These are phyloP conservation scores for Erodium trifolium DNA, from an alignment of 441 rosid species.

Conservation along the genomic window DNA sequence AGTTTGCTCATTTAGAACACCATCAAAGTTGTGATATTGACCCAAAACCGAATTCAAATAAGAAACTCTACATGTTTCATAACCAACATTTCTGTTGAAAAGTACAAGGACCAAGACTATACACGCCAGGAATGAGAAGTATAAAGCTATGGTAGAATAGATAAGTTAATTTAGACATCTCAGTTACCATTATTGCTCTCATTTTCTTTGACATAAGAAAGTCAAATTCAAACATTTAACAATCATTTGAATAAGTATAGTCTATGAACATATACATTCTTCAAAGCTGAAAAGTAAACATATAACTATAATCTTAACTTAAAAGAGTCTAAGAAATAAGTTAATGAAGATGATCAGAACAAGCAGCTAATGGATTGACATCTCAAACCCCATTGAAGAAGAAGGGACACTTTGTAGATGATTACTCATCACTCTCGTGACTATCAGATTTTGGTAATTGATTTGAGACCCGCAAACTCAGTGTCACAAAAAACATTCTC, in stretches of 20 bases:
- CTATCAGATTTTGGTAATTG: not conserved
- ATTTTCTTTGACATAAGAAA: not conserved
- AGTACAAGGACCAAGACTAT: not conserved
- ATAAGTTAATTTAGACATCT: not conserved
- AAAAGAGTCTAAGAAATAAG: not conserved
- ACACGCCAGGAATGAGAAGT: not conserved
- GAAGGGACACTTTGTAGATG: not conserved
- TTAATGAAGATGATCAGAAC: not conserved
- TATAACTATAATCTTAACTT: not conserved
- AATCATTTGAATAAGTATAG: not conserved
- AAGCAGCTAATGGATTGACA: not conserved
- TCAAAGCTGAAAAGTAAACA: constrained; percentile 3
- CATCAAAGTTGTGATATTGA: not conserved
- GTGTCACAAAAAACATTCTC: not conserved
- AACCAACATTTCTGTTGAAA: not conserved
- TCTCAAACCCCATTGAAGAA: not conserved
- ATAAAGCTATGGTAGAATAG: not conserved
- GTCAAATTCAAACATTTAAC: constrained; percentile 5
- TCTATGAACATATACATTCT: not conserved
- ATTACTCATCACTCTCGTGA: too few relatives aligned
- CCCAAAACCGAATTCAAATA: not conserved
- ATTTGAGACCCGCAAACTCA: not conserved
- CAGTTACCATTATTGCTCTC: not conserved
- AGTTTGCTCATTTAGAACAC: not conserved
- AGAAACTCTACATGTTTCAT: not conserved